Base-by-base conservation (phyloP, 306 rosid genomes). In the Fagus sylvatica region DNA sequence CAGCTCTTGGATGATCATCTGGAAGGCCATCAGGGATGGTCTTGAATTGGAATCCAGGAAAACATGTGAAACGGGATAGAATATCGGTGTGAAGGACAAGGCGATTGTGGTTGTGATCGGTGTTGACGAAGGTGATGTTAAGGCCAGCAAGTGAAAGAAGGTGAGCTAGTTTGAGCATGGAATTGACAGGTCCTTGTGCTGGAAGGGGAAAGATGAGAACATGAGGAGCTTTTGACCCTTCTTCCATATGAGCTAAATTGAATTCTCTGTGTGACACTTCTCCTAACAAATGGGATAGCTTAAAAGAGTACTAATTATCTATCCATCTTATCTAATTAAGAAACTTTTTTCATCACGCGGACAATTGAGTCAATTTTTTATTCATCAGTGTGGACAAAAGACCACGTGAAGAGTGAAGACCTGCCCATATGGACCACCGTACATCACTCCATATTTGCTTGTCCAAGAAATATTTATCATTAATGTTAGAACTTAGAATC, bases 101-200 rank as follows among this genome's bases (percentile, higher is more conserved):
- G 3, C 82, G 72, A 7, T 67, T 32, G 65, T 86, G 87, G 59
- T 48, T 30, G 36, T 57, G 15, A 3, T 77, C 57, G 10, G 78
- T 73, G 76, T 76, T 86, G 57, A 86, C 80, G 48, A 82, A 77
- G 54, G 87, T 86, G 53, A 83, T 74, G 7, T 73, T 76, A 56
- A 83, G 36, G 7, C 60, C 54, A 9, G 74, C 56, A 2, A 73
- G 73, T 17, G 54, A 41, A 6, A 86, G 87, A 62, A 86, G 87
- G 83, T 83, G 81, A 0, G 83, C 89, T 1, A 86, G 82, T 10
- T 83, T 72, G 30, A 86, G 87, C 83, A 71, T 82, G 32, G 80
- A 22, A 60, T 72, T 77, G 7, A 86, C 80, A 53, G 77, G 86
- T 16, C 89, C 84, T 36, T 79, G 87, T 1, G n/a, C 51, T 16